Conservation (phyloP, 805 yeast genomes). For the Scheffersomyces ergatensis region DNA sequence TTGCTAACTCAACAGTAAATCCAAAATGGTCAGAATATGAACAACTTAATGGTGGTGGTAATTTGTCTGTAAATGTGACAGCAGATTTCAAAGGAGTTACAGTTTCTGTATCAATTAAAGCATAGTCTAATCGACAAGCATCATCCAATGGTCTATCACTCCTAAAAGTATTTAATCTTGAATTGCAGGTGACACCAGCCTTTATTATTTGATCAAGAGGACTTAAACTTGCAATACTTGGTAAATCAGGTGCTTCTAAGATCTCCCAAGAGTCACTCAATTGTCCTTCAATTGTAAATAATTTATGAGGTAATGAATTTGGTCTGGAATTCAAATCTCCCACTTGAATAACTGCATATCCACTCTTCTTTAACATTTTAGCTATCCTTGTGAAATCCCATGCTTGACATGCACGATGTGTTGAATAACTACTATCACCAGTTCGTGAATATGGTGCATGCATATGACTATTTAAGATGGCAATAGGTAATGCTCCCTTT, state of each 20-base stretch:
- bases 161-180: constrained; percentile 86
- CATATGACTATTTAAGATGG: constrained; percentile 88
- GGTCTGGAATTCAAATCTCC: constrained; percentile 94
- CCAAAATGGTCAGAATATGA: constrained; percentile 95
- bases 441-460: constrained; percentile 82
- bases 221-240: constrained; percentile 22
- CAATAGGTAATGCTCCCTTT: constrained; percentile 55
- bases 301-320: constrained; percentile 74
- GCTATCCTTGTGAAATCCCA: constrained; percentile 86
- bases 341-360: constrained; percentile 82
- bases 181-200: constrained; percentile 92
- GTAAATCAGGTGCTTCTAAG: constrained; percentile 15
- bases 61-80: constrained; percentile 70
- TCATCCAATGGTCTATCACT: constrained; percentile 49
- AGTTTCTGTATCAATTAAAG: constrained; percentile 61
- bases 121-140: constrained; percentile 90
- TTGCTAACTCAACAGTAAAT: constrained; percentile 38
- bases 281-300: constrained; percentile 67
- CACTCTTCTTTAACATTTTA: constrained; percentile 59
- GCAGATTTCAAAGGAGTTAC: constrained; percentile 58
- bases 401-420: constrained; percentile 93
- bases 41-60: constrained; percentile 52
- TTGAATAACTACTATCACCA: constrained; percentile 87
- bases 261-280: constrained; percentile 82
- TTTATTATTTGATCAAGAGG: constrained; percentile 54